phyloP scores from a whole-genome alignment of 2,329 filamentous ascomycete species.

The Coleophoma cylindrospora region DNA sequence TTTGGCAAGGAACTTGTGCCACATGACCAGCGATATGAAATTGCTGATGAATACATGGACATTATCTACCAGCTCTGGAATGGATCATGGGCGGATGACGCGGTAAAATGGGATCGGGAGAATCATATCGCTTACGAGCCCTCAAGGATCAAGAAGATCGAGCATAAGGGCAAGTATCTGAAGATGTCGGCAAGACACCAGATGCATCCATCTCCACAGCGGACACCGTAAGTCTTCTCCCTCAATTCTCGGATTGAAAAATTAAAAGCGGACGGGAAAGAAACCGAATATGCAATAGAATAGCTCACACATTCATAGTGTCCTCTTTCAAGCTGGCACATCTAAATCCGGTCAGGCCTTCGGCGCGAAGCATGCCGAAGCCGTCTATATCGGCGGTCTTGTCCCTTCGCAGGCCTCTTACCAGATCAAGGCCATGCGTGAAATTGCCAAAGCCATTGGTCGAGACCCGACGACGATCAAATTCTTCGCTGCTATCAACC shows the following conservation, averaged over 20 bases:
- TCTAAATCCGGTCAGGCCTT: constrained; percentile 59
- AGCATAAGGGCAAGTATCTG: constrained; percentile 37
- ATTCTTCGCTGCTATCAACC: constrained; percentile 59
- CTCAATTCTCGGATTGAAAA: too few relatives aligned
- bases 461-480: constrained; percentile 57
- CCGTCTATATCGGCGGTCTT: constrained; percentile 62
- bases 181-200: not conserved
- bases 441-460: constrained; percentile 44
- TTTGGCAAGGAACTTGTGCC: constrained; percentile 37
- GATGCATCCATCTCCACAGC: constrained; percentile 58
- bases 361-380: constrained; percentile 62
- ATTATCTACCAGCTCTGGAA: constrained; percentile 50
- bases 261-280: too few relatives aligned
- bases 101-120: constrained; percentile 51
- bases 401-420: constrained; percentile 53
- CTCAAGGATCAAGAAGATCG: constrained; percentile 53
- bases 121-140: constrained; percentile 51
- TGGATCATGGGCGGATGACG: constrained; percentile 63
- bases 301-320: constrained; percentile 1
- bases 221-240: constrained; percentile 41
- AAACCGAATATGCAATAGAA: too few relatives aligned
- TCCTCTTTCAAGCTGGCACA: constrained; percentile 65
- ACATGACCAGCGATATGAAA: constrained; percentile 60
- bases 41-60: constrained; percentile 55
- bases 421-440: constrained; percentile 57